Evolutionary conservation across 495 filamentous ascomycete genomes (phyloP).

Genomic region (Penicillium macrosclerotiorum): DNA sequence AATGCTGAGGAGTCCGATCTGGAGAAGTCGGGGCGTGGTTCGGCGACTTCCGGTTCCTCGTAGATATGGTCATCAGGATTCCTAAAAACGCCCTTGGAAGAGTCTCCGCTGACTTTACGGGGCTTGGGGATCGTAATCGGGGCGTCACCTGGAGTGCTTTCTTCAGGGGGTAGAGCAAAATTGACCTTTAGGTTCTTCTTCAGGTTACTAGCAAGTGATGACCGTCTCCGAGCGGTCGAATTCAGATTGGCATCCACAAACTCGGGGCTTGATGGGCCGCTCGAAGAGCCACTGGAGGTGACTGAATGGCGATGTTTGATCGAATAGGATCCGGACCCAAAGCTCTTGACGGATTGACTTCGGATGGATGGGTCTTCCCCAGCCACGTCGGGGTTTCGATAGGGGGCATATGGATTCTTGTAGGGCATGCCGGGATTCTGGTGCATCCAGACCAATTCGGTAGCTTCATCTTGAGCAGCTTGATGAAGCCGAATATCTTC

Average conservation of each 20-base stretch:
- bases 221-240: constrained; percentile 11
- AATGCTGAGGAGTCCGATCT: constrained; percentile 52
- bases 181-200: constrained; percentile 44
- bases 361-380: constrained; percentile 50
- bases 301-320: constrained; percentile 18
- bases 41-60: constrained; percentile 63
- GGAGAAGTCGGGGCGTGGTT: constrained; percentile 32
- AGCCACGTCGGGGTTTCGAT: constrained; percentile 45
- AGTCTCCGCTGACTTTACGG: constrained; percentile 38
- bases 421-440: constrained; percentile 60
- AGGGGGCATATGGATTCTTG: constrained; percentile 58
- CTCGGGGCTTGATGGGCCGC: constrained; percentile 23
- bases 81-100: constrained; percentile 44
- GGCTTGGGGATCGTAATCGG: constrained; percentile 26
- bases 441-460: constrained; percentile 83
- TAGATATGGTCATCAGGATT: constrained; percentile 81
- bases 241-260: constrained; percentile 2
- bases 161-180: constrained; percentile 38
- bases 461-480: constrained; percentile 81
- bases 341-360: constrained; percentile 43
- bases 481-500: constrained; percentile 68
- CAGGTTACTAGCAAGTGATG: constrained; percentile 20
- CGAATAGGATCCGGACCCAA: constrained; percentile 7
- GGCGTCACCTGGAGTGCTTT: constrained; percentile 7
- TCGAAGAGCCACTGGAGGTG: constrained; percentile 25